phyloP scores from a whole-genome alignment of 2,329 filamentous ascomycete species.

The Neofusicoccum umdonicola region DNA sequence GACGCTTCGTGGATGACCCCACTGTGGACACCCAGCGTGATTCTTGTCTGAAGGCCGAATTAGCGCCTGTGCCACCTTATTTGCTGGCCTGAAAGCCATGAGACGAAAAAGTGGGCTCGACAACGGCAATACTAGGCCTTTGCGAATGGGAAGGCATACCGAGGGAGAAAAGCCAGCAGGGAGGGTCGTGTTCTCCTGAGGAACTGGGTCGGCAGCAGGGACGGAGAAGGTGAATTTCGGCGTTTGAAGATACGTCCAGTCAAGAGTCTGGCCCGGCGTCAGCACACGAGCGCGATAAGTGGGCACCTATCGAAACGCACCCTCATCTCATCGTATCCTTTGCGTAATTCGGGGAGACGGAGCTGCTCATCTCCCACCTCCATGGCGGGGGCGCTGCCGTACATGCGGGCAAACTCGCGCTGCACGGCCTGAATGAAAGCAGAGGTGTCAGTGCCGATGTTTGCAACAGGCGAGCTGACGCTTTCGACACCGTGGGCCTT shows the following conservation, averaged over 20 bases:
- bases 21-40: neutral
- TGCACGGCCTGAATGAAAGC: conserved; percentile 48
- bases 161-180: conserved; percentile 49
- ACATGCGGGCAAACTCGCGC: conserved; percentile 64
- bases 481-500: conserved; percentile 85
- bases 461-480: conserved; percentile 79
- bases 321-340: conserved; percentile 60
- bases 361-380: conserved; percentile 55
- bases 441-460: conserved; percentile 61
- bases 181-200: conserved; percentile 25
- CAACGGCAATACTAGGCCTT: neutral
- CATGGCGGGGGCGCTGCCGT: conserved; percentile 48
- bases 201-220: neutral
- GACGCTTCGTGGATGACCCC: neutral
- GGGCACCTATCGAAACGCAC: conserved; percentile 6
- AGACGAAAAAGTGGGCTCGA: neutral
- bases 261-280: conserved; percentile 48
- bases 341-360: conserved; percentile 53
- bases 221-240: conserved; percentile 69
- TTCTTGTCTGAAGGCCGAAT: neutral
- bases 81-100: neutral
- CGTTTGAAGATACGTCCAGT: conserved; percentile 84
- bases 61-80: neutral
- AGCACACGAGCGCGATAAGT: neutral
- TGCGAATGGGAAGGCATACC: conserved; percentile 36